Evolutionary conservation across 2,329 filamentous ascomycete genomes (phyloP).

Genomic region (Lecanosticta acicola): DNA sequence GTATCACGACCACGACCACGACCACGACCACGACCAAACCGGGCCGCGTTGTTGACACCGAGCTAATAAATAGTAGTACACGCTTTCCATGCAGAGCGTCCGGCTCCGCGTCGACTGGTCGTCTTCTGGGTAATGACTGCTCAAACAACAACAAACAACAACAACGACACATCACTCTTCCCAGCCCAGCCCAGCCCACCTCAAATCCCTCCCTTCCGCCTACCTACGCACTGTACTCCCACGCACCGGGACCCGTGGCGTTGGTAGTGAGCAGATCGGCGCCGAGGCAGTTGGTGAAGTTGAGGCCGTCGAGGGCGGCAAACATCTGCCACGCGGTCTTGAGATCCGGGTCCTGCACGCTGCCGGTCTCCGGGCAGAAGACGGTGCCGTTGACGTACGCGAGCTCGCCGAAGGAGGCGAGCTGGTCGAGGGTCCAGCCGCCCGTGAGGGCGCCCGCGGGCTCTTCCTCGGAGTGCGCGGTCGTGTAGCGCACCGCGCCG

Average conservation of each 20-base stretch:
- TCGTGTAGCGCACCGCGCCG: constrained; percentile 29
- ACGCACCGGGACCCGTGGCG: constrained; percentile 6
- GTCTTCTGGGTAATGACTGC: no score
- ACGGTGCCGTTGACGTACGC: constrained; percentile 1
- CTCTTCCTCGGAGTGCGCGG: constrained; percentile 23
- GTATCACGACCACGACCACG: no score
- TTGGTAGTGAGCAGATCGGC: constrained; percentile 5
- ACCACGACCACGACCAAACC: no score
- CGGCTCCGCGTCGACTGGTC: no score
- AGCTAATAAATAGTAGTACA: no score
- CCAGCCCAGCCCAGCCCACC: background rate
- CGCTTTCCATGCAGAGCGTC: no score
- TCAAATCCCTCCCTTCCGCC: background rate
- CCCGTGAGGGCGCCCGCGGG: constrained; percentile 23
- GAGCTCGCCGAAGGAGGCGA: constrained; percentile 4
- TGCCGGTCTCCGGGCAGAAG: constrained; percentile 6
- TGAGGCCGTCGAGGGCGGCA: constrained; percentile 1
- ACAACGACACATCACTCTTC: no score
- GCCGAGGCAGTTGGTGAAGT: constrained; percentile 5
- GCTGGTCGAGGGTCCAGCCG: constrained; percentile 22
- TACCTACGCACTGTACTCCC: constrained; percentile 3
- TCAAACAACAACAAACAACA: no score
- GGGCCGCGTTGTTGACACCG: no score
- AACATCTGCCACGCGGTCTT: constrained; percentile 7
- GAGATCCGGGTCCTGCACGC: background rate